phyloP scores from a whole-genome alignment of 176 grass and related monocot species.

The Lolium perenne region DNA sequence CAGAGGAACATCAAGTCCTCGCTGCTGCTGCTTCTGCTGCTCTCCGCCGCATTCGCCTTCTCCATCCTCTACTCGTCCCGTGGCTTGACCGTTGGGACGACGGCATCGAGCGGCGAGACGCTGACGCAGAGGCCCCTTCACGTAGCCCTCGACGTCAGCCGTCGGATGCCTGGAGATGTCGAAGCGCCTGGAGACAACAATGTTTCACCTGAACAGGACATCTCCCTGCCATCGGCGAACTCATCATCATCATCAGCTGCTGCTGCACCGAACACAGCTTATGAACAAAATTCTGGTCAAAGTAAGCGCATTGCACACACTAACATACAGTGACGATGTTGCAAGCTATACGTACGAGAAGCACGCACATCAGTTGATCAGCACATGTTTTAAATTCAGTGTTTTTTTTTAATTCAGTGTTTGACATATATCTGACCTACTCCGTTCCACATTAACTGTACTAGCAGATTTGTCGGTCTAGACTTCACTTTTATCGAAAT shows the following conservation, averaged over 20 bases:
- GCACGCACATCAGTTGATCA: no score
- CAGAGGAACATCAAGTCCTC: constrained; percentile 54
- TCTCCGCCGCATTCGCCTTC: constrained; percentile 53
- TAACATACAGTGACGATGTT: neutral
- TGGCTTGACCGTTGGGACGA: neutral
- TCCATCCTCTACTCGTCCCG: constrained; percentile 39
- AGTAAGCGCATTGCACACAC: neutral
- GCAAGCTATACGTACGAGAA: neutral
- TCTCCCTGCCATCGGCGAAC: constrained; percentile 37
- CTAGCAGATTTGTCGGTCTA: no score
- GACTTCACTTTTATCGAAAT: no score
- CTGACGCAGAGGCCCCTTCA: constrained; percentile 11
- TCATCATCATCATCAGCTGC: neutral
- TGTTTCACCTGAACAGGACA: constrained; percentile 21
- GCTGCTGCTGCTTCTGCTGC: constrained; percentile 52
- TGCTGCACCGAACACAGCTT: neutral
- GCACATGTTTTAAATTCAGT: no score
- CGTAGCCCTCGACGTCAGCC: neutral
- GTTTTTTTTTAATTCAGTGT: no score
- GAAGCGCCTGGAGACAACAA: neutral
- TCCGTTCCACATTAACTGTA: no score
- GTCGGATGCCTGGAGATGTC: neutral
- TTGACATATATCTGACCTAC: no score
- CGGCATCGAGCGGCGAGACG: neutral
- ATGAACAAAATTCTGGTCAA: neutral